Evolutionary conservation across 495 filamentous ascomycete species (phyloP).

Genomic region (Tuber melanosporum): DNA sequence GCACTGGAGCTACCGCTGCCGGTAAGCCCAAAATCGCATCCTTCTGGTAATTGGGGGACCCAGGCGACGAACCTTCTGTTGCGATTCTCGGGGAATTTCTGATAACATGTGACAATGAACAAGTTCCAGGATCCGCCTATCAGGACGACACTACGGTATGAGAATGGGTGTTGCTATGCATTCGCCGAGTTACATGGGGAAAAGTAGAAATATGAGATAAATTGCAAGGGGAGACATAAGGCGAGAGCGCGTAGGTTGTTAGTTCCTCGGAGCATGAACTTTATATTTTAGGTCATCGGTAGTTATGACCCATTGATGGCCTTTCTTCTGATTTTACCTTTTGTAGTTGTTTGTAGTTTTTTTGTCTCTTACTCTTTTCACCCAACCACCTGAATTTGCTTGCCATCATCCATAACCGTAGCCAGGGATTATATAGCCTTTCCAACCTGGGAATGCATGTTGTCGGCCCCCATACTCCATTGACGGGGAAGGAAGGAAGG

Average conservation of each 20-base stretch:
- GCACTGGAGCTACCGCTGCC: not conserved
- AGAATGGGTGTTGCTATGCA: not conserved
- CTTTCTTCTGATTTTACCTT: not conserved
- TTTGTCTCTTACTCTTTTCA: not conserved
- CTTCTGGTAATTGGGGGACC: not conserved
- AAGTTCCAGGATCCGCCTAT: not conserved
- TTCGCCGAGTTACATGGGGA: not conserved
- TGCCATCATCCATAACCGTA: not conserved
- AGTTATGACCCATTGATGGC: not conserved
- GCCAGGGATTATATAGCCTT: not conserved
- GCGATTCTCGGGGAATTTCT: conserved; percentile 1
- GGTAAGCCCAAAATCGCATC: not conserved
- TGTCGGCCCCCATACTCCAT: not conserved
- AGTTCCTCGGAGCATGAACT: not conserved
- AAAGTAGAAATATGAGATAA: not conserved
- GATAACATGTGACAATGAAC: not conserved
- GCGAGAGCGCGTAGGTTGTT: not conserved
- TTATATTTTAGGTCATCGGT: not conserved
- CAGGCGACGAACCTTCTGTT: not conserved
- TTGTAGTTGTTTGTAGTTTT: not conserved
- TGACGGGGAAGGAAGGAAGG: not conserved
- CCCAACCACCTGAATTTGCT: not conserved
- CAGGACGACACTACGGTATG: not conserved
- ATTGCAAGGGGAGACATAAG: not conserved
- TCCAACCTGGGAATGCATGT: not conserved